Evolutionary conservation across 768 basidiomycete species (phyloP), one percentile per base, ranked within the genome.

Genomic region (Rhizopogon sp.): DNA sequence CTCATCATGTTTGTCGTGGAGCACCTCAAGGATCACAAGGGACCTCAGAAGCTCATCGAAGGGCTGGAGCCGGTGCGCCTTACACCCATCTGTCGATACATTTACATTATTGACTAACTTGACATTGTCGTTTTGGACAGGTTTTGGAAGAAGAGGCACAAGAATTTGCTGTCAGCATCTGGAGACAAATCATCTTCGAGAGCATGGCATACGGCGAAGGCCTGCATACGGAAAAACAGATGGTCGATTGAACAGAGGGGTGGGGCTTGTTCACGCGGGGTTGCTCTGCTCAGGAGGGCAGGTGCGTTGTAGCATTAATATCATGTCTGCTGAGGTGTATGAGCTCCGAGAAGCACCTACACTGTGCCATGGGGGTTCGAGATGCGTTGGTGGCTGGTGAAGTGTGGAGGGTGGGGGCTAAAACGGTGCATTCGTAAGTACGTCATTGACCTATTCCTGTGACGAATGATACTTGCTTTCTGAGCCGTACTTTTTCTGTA

Each of bases 151-250:
- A 96, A 69, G 94, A 98, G 67, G 93, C 94, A 5, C 74, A 75
- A 28, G 86, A 92, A 57, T 81, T 95, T 55, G 77, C 83, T n/a
- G 70, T 86, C 62, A 79, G 79, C 57, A 77, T 97, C 46, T 98
- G 94, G 94, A 83, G 92, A 53, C 90, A 93, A 72, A 81, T 96
- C 62, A 90, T 93, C 50, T 96, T 96, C 67, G 94, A 98, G 77
- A 93, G 92, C 64, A 88, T 92, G 83, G 90, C 93, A 28, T 94
- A 91, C 68, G 85, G 83, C 58, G 90, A 94, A 70, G 93, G 93
- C 40, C 76, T 96, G 57, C 83, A 88, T 63, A 93, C 93, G 25
- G 93, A 92, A 62, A 82, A 80, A 68, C 83, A 90, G 82, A 77
- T 88, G 73, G 85, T 92, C 64, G 88, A 90, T 70, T 86, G 56